Evolutionary conservation across 2,329 filamentous ascomycete species (phyloP), one percentile per base, ranked within the genome.

Genomic region (Fusarium keratoplasticum): DNA sequence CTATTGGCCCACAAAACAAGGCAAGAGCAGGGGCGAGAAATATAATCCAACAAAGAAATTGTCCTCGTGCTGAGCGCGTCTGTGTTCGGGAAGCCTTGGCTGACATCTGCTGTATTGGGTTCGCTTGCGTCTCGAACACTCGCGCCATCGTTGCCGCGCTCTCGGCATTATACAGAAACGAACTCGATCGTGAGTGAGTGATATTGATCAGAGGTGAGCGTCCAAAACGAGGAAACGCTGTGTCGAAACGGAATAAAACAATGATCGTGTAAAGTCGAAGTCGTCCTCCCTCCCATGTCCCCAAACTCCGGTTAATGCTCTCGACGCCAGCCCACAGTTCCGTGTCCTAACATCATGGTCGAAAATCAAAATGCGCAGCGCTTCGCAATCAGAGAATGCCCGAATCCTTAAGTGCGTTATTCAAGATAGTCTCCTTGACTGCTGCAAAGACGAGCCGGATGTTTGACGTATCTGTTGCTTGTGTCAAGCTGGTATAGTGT

Each of bases 391-490:
- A 95, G 78, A 99, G 90, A 83, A 99, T 98, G 77, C 96, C 96
- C 25, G 96, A 98, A 83, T 99, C 96, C 86, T 97, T 98, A 77
- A 99, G 89, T 57, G 96, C 96, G 82, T 99, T 99, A 84, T 98
- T 97, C 77, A 99, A 86, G 80, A 99, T 99, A 36, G 96, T 99
- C 85, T 99, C 96, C 83, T 99, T 99, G 70, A 99, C 96, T 10
- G 96, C 96, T 36, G 96, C 96, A 84, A 99, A 99, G 57, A 99
- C 96, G 40, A 99, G 89, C 75, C 96, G 94, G 80, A 99, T 98
- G 81, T 99, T 99, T 61, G 95, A 98, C 5, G 96, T 99, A 83
- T 99, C 96, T 73, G 96, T 99, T 54, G 96, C 96, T 93, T 99
- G 96, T 36, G 96, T 99, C 72, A 99, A 90, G 84, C 96, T 98